Percentiles rank a stretch among this genome's conserved stretches.
phyloP scores from a whole-genome alignment of 208 protist genomes.

The Trypanosomatidae sp. region DNA sequence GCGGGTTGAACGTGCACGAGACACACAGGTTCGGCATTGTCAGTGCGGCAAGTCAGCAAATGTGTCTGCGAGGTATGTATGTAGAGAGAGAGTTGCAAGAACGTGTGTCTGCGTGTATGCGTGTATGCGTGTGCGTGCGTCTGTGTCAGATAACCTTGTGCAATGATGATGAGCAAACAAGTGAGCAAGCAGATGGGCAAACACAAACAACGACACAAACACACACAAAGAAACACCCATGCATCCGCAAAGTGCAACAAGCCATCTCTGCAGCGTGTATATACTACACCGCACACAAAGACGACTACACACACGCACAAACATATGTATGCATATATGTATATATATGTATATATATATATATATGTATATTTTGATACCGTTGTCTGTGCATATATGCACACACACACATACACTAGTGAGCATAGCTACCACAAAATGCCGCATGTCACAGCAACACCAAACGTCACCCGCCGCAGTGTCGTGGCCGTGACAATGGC shows the following conservation, averaged over 20 bases:
- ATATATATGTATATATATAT: neutral
- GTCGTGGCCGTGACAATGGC: too few species aligned
- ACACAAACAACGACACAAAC: neutral
- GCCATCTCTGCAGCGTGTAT: neutral
- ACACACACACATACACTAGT: too few species aligned
- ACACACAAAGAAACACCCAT: neutral
- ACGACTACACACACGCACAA: neutral
- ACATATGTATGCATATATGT: neutral
- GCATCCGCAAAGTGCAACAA: neutral
- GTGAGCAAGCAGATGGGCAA: too few species aligned
- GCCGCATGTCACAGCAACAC: too few species aligned
- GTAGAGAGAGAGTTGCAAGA: conserved; percentile 1
- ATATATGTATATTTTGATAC: too few species aligned
- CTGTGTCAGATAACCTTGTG: too few species aligned
- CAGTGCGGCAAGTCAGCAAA: neutral
- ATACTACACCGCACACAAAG: neutral
- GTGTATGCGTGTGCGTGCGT: neutral
- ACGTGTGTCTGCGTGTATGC: neutral
- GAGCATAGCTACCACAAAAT: too few species aligned
- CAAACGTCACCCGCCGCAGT: too few species aligned
- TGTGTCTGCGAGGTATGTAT: too few species aligned
- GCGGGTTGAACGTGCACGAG: conserved; percentile 83
- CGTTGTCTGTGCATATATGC: too few species aligned
- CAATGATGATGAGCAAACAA: too few species aligned
- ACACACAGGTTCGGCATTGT: conserved; percentile 88